Conservation (phyloP, 2,329 filamentous ascomycete species). For the Raffaelea arxii region DNA sequence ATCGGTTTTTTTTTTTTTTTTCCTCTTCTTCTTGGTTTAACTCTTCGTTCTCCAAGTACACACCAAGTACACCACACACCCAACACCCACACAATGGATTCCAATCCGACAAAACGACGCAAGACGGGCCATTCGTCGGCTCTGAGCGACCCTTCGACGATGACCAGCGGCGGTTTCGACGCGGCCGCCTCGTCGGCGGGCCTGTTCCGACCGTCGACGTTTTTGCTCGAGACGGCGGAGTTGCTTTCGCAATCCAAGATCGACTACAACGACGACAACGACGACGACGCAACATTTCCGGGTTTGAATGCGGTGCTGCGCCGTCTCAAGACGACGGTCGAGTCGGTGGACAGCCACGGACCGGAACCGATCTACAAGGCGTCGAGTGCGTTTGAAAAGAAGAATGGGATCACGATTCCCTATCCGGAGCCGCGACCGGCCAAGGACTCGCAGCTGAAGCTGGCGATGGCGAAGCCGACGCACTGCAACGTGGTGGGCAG, state of each 20-base stretch:
- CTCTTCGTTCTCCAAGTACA: background rate
- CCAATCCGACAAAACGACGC: slow-evolving; percentile 22
- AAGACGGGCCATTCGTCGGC: slow-evolving; percentile 20
- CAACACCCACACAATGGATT: slow-evolving; percentile 17
- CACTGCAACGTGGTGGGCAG: slow-evolving; percentile 84
- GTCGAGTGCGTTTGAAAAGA: slow-evolving; percentile 54
- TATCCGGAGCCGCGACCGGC: slow-evolving; percentile 74
- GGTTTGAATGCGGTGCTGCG: slow-evolving; percentile 40
- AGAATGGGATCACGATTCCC: slow-evolving; percentile 62
- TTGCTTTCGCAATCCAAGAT: slow-evolving; percentile 44
- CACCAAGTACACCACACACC: background rate
- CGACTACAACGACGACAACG: slow-evolving; percentile 38
- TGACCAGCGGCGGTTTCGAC: slow-evolving; percentile 10
- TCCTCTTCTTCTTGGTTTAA: background rate
- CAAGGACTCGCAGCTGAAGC: slow-evolving; percentile 69
- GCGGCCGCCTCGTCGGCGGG: slow-evolving; percentile 20
- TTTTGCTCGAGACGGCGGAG: slow-evolving; percentile 51
- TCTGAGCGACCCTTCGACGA: slow-evolving; percentile 17
- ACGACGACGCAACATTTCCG: no score
- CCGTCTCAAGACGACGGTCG: slow-evolving; percentile 41
- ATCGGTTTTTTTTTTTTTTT: slow-evolving; percentile 2
- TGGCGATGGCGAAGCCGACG: slow-evolving; percentile 65
- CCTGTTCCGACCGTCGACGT: slow-evolving; percentile 35
- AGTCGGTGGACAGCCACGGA: slow-evolving; percentile 38
- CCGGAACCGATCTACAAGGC: slow-evolving; percentile 59